Percentiles rank a stretch among this genome's conserved stretches.
phyloP scores from a whole-genome alignment of 208 protist genomes.

The Paratrypanosoma confusum region DNA sequence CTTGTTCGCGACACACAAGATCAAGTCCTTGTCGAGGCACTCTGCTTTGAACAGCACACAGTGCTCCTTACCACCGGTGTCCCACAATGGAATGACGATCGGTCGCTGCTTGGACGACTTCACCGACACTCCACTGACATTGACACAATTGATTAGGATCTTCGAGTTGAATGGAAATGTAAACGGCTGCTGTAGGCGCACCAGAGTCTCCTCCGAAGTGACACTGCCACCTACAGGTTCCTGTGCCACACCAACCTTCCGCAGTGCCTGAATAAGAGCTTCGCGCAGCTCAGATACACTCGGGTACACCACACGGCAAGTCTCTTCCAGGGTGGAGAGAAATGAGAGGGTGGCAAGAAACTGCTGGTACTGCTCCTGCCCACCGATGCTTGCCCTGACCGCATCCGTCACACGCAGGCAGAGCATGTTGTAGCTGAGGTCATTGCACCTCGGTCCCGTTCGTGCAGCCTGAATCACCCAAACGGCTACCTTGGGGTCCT shows the following conservation, averaged over 20 bases:
- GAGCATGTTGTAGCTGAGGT: constrained; percentile 12
- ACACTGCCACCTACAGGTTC: background rate
- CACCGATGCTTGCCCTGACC: background rate
- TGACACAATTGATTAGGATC: constrained; percentile 12
- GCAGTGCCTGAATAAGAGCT: constrained; percentile 2
- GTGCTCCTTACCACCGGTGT: constrained; percentile 4
- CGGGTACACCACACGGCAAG: background rate
- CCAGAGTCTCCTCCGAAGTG: background rate
- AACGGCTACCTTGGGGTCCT: constrained; percentile 8
- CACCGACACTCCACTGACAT: constrained; percentile 5
- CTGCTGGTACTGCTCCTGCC: constrained; percentile 5
- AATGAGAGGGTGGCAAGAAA: constrained; percentile 16
- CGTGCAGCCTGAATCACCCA: constrained; percentile 12
- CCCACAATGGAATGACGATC: constrained; percentile 16
- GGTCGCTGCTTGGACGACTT: constrained; percentile 16
- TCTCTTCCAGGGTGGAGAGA: constrained; percentile 4
- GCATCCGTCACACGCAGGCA: constrained; percentile 4
- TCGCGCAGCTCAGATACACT: constrained; percentile 1
- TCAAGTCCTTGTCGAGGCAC: constrained; percentile 62
- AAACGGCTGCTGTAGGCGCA: constrained; percentile 4
- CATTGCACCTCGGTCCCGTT: constrained; percentile 1
- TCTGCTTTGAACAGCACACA: constrained; percentile 68
- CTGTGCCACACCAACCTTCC: constrained; percentile 1
- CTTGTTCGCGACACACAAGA: constrained; percentile 62
- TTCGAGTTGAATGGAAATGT: constrained; percentile 17